Percentiles rank a stretch among this genome's conserved stretches.
Conservation (phyloP, 176 grass and related monocot genomes). For the Oropetium thomaeum region DNA sequence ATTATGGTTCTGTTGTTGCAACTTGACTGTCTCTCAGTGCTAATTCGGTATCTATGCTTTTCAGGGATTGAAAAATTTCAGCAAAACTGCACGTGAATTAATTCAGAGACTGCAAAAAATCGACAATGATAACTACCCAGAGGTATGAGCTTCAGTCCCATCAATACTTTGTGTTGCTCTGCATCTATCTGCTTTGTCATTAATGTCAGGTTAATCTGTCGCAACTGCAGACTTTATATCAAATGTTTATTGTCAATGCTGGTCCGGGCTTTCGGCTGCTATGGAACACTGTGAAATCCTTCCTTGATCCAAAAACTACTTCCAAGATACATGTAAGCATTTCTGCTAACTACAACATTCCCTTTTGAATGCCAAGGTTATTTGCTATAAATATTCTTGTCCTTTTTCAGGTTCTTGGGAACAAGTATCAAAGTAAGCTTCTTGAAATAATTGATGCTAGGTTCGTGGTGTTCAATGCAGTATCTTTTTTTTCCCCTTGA, state of each 20-base stretch:
- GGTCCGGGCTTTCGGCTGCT: slow-evolving; percentile 83
- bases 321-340: slow-evolving; percentile 95
- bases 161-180: not conserved
- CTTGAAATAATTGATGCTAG: slow-evolving; percentile 86
- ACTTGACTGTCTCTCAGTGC: not conserved
- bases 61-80: slow-evolving; percentile 96
- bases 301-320: slow-evolving; percentile 95
- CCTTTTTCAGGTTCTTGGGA: slow-evolving; percentile 80
- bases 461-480: slow-evolving; percentile 33
- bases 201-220: slow-evolving; percentile 2
- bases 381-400: slow-evolving; percentile 5
- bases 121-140: slow-evolving; percentile 92
- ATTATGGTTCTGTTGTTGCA: not conserved
- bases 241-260: slow-evolving; percentile 99
- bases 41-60: slow-evolving; percentile 17
- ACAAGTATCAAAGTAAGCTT: slow-evolving; percentile 84
- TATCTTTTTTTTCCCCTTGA: not conserved
- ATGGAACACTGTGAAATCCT: slow-evolving; percentile 91
- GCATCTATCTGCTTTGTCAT: not conserved
- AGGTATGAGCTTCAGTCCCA: slow-evolving; percentile 48
- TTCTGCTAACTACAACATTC: not conserved
- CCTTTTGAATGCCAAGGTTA: not conserved
- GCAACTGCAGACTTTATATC: slow-evolving; percentile 69
- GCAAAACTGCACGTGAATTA: slow-evolving; percentile 91
- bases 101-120: slow-evolving; percentile 87